These are phyloP conservation scores for Chaetomiaceae sp. DNA, from an alignment of 2,329 filamentous ascomycete genomes.

Conservation along the genomic window DNA sequence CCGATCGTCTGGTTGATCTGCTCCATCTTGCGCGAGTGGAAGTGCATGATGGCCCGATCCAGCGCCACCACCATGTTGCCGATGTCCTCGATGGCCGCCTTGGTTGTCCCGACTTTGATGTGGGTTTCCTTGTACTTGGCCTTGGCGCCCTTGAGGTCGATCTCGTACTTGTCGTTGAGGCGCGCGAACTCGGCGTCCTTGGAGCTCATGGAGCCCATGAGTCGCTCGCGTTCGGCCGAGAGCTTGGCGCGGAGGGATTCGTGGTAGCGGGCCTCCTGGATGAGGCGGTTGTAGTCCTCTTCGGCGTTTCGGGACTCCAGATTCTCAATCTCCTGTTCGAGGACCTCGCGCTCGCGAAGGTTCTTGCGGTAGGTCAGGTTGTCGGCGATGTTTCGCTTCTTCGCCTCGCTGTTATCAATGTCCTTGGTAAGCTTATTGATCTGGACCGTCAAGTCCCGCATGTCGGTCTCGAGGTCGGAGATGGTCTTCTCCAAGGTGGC, in stretches of 20 bases:
- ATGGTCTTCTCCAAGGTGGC: constrained; percentile 61
- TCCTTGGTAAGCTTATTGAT: constrained; percentile 74
- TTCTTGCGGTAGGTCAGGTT: constrained; percentile 83
- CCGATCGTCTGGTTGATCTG: constrained; percentile 93
- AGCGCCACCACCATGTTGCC: constrained; percentile 75
- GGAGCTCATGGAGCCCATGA: constrained; percentile 72
- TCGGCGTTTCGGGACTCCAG: constrained; percentile 75
- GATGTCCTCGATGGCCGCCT: constrained; percentile 86
- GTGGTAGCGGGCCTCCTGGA: constrained; percentile 59
- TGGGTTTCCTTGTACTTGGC: constrained; percentile 78
- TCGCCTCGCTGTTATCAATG: constrained; percentile 71
- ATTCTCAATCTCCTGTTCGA: constrained; percentile 64
- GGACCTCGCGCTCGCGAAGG: constrained; percentile 57
- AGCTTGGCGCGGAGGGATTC: constrained; percentile 64
- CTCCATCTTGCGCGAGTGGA: constrained; percentile 94
- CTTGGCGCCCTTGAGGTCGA: constrained; percentile 79
- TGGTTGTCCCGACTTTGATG: constrained; percentile 85
- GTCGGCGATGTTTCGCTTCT: constrained; percentile 79
- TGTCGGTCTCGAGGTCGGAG: constrained; percentile 58
- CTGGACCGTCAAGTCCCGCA: constrained; percentile 58
- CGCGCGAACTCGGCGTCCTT: constrained; percentile 75
- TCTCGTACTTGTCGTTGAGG: constrained; percentile 72
- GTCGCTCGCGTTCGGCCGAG: constrained; percentile 63
- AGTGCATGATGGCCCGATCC: constrained; percentile 96
- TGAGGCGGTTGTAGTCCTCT: constrained; percentile 71